Percentiles rank a stretch among this genome's conserved stretches.
These are phyloP conservation scores for Physcomitrellopsis africana DNA, from an alignment of 225 moss, liverwort and hornwort species.

Conservation along the genomic window DNA sequence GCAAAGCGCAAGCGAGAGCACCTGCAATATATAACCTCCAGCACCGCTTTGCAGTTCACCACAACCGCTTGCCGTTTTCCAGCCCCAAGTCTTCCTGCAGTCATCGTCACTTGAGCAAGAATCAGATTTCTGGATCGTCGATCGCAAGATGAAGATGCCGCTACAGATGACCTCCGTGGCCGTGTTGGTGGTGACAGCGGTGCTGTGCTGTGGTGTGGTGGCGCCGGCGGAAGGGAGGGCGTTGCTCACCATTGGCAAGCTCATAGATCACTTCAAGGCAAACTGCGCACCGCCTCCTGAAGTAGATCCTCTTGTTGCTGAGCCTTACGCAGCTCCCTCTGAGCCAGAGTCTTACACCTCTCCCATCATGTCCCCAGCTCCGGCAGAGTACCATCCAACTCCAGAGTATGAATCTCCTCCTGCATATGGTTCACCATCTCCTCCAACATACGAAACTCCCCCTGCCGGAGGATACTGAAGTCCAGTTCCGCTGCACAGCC, in stretches of 20 bases:
- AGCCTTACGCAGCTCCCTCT: conserved; percentile 1
- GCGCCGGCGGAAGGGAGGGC: conserved; percentile 27
- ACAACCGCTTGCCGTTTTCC: not conserved
- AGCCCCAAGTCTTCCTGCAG: not conserved
- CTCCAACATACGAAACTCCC: conserved; percentile 9
- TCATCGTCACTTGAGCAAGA: not conserved
- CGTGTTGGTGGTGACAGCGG: conserved; percentile 6
- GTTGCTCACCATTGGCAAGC: conserved; percentile 21
- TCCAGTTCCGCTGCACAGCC: too few relatives aligned
- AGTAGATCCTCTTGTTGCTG: not conserved
- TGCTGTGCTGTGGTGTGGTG: conserved; percentile 8
- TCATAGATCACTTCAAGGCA: conserved; percentile 26
- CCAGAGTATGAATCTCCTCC: conserved; percentile 6
- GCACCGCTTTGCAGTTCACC: not conserved
- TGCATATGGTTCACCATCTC: not conserved
- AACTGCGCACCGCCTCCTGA: conserved; percentile 13
- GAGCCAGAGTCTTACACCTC: not conserved
- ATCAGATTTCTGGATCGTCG: too few relatives aligned
- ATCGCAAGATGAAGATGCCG: not conserved
- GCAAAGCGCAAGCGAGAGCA: not conserved
- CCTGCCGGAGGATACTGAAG: conserved; percentile 22
- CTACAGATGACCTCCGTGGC: not conserved
- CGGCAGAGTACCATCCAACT: not conserved
- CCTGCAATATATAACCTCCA: not conserved
- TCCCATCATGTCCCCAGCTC: not conserved